Conservation (phyloP, 805 yeast species). For the Candida michaelii region DNA sequence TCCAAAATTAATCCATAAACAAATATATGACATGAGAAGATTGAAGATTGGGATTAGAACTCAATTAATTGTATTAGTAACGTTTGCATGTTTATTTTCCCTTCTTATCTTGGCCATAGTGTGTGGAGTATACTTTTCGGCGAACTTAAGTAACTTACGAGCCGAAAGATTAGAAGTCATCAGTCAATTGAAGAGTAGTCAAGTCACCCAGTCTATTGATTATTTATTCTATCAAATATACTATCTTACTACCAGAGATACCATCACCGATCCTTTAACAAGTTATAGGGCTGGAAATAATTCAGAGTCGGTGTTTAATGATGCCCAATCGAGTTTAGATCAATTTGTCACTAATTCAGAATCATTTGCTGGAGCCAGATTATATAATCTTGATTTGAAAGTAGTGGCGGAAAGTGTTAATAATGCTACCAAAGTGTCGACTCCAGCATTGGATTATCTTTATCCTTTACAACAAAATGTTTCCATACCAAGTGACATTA, state of each 20-base stretch:
- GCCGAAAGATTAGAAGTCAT: slow-evolving; percentile 73
- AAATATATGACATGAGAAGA: slow-evolving; percentile 25
- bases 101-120: slow-evolving; percentile 72
- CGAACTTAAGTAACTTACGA: slow-evolving; percentile 58
- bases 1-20: no score
- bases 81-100: slow-evolving; percentile 67
- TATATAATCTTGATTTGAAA: slow-evolving; percentile 61
- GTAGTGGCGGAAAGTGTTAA: slow-evolving; percentile 43
- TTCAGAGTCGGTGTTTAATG: slow-evolving; percentile 43
- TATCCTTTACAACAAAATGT: slow-evolving; percentile 52
- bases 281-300: slow-evolving; percentile 72
- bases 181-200: slow-evolving; percentile 79
- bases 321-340: slow-evolving; percentile 47
- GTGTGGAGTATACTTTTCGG: slow-evolving; percentile 69
- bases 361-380: slow-evolving; percentile 58
- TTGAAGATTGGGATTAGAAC: slow-evolving; percentile 67
- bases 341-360: slow-evolving; percentile 66
- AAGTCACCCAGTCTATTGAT: slow-evolving; percentile 66
- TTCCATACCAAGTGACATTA: slow-evolving; percentile 48
- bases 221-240: slow-evolving; percentile 66
- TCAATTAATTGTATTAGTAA: slow-evolving; percentile 70
- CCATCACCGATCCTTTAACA: slow-evolving; percentile 59
- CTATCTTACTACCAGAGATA: slow-evolving; percentile 61
- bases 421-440: slow-evolving; percentile 25
- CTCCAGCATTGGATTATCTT: slow-evolving; percentile 34